Evolutionary conservation across 129 eudicot genomes (phyloP), one percentile per base, ranked within the genome.

Genomic region (Tagetes erecta): DNA sequence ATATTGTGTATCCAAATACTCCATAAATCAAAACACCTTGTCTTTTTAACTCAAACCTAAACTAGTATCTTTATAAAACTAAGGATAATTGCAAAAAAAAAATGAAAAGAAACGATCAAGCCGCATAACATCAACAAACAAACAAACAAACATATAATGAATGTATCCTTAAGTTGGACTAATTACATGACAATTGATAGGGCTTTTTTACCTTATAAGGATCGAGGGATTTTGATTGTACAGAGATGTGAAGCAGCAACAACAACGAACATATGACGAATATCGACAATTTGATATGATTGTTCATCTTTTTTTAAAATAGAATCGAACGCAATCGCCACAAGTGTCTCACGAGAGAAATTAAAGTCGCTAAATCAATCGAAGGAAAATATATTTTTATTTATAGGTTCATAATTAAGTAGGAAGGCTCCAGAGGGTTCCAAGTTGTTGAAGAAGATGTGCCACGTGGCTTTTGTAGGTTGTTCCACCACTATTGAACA

Each of bases 131-230:
- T 75, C 36, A 36, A 33, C 57, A 76, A 8, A 65, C 44, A 68
- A 8, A 6, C 36, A 57, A 20, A 20, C 2, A 68, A 56, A 57
- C 20, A 68, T 56, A 35, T 30, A 2, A 3, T 12, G 31, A 20
- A 45, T 33, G 60, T 7, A 46, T 12, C 64, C 65, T 20, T 7
- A 55, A 39, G n/a, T 40, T 52, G 13, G 35, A 37, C n/a, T 55
- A 67, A 76, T 31, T 42, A 44, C 7, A 20, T 53, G 11, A 33
- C 0, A 55, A 40, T 67, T 35, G 57, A 53, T 34, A 8, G 35
- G 6, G 13, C 0, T 42, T 6, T 38, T 10, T 49, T 83, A 92
- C 97, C 97, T 92, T 92, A 58, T 92, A 92, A 36, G 88, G 97
- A 53, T 92, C 97, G 64, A 40, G 71, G 56, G 87, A 80, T 70